Evolutionary conservation across 257 asterid genomes (phyloP).

Genomic region (Linderniella brevidens): DNA sequence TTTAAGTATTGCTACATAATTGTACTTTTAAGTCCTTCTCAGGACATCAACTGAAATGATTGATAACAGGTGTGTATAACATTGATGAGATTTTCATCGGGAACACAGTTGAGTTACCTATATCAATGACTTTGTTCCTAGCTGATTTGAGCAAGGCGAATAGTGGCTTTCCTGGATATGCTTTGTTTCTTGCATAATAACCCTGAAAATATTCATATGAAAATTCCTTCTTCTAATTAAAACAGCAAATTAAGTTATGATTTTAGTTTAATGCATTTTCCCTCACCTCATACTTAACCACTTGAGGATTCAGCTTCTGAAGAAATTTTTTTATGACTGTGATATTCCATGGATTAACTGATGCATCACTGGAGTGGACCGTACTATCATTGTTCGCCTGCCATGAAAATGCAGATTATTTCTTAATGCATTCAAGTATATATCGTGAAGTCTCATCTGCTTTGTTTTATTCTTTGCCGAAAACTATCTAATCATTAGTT

Average conservation of each 20-base stretch:
- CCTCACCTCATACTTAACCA: slow-evolving; percentile 29
- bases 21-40: too few relatives aligned
- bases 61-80: too few relatives aligned
- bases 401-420: neutral
- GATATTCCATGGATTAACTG: slow-evolving; percentile 71
- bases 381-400: slow-evolving; percentile 26
- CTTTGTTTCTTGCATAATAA: slow-evolving; percentile 38
- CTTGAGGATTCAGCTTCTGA: slow-evolving; percentile 27
- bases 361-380: slow-evolving; percentile 24
- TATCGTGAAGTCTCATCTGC: too few relatives aligned
- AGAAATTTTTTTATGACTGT: slow-evolving; percentile 15
- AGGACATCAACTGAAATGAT: too few relatives aligned
- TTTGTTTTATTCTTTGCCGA: too few relatives aligned
- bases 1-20: too few relatives aligned
- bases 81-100: too few relatives aligned
- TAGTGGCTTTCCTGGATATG: slow-evolving; percentile 74
- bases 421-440: too few relatives aligned
- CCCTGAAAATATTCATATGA: slow-evolving; percentile 30
- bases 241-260: too few relatives aligned
- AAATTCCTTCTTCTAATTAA: neutral
- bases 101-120: slow-evolving; percentile 29
- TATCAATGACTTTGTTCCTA: slow-evolving; percentile 50
- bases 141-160: slow-evolving; percentile 62
- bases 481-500: too few relatives aligned
- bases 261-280: too few relatives aligned